Conservation (phyloP, 768 basidiomycete genomes). For the Tulasnella calospora region DNA sequence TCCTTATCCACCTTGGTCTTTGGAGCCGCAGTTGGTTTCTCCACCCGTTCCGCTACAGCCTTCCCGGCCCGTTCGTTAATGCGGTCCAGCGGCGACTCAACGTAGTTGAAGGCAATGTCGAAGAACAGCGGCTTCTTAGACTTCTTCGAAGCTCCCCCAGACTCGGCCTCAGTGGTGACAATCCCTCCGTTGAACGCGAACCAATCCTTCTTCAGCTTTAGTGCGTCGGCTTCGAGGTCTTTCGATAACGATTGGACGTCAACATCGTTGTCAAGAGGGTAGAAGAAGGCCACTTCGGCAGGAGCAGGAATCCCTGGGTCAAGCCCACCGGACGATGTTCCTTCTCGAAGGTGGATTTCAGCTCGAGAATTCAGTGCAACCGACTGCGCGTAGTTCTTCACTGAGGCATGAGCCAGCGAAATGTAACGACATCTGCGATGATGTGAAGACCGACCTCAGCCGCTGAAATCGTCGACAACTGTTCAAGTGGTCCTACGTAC, state of each 20-base stretch:
- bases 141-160: slow-evolving; percentile 38
- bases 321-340: slow-evolving; percentile 42
- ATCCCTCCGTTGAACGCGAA: slow-evolving; percentile 70
- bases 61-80: slow-evolving; percentile 68
- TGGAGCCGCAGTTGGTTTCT: neutral
- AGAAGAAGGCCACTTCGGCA: slow-evolving; percentile 45
- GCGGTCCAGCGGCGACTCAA: slow-evolving; percentile 76
- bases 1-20: slow-evolving; percentile 29
- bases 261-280: slow-evolving; percentile 43
- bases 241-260: slow-evolving; percentile 53
- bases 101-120: slow-evolving; percentile 90
- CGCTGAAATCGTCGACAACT: neutral
- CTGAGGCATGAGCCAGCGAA: slow-evolving; percentile 62
- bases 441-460: neutral
- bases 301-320: slow-evolving; percentile 33
- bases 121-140: slow-evolving; percentile 88
- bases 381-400: slow-evolving; percentile 68
- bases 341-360: slow-evolving; percentile 68
- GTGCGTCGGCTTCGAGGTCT: slow-evolving; percentile 45
- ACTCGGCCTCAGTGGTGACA: slow-evolving; percentile 16
- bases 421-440: slow-evolving; percentile 65
- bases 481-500: slow-evolving; percentile 39
- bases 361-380: slow-evolving; percentile 67
- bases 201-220: slow-evolving; percentile 67
- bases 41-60: slow-evolving; percentile 21